Base-by-base conservation (phyloP, 306 rosid genomes). In the Biancaea sappan region DNA sequence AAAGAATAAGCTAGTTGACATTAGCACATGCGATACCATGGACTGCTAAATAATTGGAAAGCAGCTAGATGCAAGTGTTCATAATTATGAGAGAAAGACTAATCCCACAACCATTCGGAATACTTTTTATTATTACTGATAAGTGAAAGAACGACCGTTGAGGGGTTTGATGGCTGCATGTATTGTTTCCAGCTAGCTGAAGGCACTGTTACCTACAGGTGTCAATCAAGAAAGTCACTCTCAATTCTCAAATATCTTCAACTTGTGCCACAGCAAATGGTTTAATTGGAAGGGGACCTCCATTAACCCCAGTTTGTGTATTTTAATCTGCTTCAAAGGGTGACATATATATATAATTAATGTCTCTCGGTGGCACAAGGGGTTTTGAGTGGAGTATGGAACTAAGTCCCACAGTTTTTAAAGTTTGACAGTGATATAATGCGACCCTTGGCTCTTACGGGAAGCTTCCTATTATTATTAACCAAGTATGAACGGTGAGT, bases 51-150 rank as follows among this genome's bases (percentile, higher is more conserved):
- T 25, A 25, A 41, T 28, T 29, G 24, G 22, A 41, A 65, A 24
- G 52, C 31, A 1, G 34, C 70, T 40, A 40, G 21, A 22, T 22
- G 40, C 40, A 66, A 26, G 28, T 44, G 57, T 4, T 66, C 10
- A 44, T 66, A 26, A 66, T 66, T 6, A 60, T 60, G 25, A 41
- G 22, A 14, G 70, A 28, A 64, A 11, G 60, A 48, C 57, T 46
- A 66, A 16, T 28, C 72, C 72, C 72, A 44, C 72, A 15, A 18
- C 8, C n/a, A 21, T n/a, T 10, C 28, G 26, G 24, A 13, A 4
- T 66, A 28, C 56, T n/a, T 26, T 26, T 31, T 18, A 29, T 3
- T 12, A 31, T 26, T 31, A 2, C 40, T n/a, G 44, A 28, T 14
- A 16, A 5, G 12, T 12, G 35, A 25, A 28, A 15, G 6, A 26